Evolutionary conservation across 768 basidiomycete genomes (phyloP).

Genomic region (Exidia glandulosa): DNA sequence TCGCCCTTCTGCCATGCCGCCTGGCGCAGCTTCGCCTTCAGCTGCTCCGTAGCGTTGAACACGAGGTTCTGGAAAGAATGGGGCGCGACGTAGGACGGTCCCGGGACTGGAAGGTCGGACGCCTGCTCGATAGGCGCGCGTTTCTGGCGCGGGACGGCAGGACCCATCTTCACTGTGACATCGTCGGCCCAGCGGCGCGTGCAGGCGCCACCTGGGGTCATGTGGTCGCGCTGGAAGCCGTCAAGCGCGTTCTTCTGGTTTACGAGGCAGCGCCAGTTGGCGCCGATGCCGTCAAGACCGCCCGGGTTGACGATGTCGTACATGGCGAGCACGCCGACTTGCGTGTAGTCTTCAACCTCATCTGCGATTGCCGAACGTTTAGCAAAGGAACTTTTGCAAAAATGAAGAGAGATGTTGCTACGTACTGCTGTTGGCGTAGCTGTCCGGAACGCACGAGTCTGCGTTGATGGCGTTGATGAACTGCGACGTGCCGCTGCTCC

Average conservation of each 20-base stretch:
- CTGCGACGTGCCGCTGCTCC: not conserved
- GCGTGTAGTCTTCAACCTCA: not conserved
- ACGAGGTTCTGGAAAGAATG: not conserved
- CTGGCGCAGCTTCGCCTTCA: not conserved
- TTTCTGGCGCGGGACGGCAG: not conserved
- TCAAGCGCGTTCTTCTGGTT: not conserved
- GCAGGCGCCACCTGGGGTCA: not conserved
- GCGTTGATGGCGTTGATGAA: not conserved
- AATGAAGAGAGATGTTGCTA: too few relatives aligned
- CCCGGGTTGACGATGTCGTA: not conserved
- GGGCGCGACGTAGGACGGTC: not conserved
- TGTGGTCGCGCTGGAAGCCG: not conserved
- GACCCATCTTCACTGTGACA: not conserved
- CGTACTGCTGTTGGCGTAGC: not conserved
- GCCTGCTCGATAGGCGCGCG: not conserved
- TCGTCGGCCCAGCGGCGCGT: not conserved
- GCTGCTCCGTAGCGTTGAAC: not conserved
- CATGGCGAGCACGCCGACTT: not conserved
- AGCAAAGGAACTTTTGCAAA: not conserved
- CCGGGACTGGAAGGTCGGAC: not conserved
- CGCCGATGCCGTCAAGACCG: not conserved
- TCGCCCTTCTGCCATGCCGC: not conserved
- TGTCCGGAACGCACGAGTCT: not conserved
- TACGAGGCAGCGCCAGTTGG: not conserved
- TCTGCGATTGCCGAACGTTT: not conserved